phyloP scores from a whole-genome alignment of 2,329 filamentous ascomycete species.

The Teratosphaeria epicoccoides region DNA sequence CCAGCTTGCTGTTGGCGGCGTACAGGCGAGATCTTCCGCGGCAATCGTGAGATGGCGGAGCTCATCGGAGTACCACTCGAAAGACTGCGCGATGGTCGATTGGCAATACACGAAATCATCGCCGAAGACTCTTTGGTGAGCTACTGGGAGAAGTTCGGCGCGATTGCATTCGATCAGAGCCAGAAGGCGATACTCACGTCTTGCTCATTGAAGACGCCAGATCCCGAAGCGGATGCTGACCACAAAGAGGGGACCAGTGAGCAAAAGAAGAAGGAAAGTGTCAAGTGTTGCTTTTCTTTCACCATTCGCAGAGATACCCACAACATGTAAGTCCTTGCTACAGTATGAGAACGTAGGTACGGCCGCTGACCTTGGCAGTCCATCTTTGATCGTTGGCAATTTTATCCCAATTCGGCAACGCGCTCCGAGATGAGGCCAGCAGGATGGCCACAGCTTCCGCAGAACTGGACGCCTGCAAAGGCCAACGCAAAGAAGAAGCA shows the following conservation, averaged over 20 bases:
- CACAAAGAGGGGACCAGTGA: conserved; percentile 1
- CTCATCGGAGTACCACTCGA: conserved; percentile 89
- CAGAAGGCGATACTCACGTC: conserved; percentile 94
- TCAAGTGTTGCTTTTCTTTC: conserved; percentile 95
- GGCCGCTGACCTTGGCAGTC: conserved; percentile 43
- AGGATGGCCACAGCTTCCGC: neutral
- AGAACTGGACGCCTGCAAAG: neutral
- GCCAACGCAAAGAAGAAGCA: neutral
- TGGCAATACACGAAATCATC: conserved; percentile 90
- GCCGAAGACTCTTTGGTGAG: conserved; percentile 89
- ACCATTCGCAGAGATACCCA: conserved; percentile 90
- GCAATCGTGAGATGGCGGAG: conserved; percentile 98
- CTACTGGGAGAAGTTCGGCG: conserved; percentile 98
- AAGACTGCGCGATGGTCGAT: conserved; percentile 79
- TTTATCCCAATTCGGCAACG: conserved; percentile 62
- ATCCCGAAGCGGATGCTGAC: conserved; percentile 29
- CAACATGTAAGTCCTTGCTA: conserved; percentile 66
- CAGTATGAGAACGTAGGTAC: neutral
- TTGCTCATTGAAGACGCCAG: conserved; percentile 78
- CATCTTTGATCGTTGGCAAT: conserved; percentile 90
- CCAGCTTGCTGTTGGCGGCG: conserved; percentile 94
- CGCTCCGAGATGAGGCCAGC: neutral
- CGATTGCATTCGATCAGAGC: conserved; percentile 86
- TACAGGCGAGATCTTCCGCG: conserved; percentile 93
- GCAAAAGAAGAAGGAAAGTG: conserved; percentile 35